Percentiles rank a stretch among this genome's conserved stretches.
phyloP scores from a whole-genome alignment of 805 yeast species.

The Myxozyma kluyveri region DNA sequence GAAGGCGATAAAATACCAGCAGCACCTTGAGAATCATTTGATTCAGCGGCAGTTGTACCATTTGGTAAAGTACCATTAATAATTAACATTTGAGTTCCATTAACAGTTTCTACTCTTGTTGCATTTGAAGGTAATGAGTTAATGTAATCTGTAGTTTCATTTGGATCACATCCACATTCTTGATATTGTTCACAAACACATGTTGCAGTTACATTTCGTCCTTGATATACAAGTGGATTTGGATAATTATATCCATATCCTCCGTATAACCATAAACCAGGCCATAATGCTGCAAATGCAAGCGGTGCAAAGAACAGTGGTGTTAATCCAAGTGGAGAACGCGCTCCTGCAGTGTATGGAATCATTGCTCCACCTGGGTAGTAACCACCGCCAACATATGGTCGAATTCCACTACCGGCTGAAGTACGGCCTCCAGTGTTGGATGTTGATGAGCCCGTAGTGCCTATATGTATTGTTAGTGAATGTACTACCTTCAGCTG shows the following conservation, averaged over 20 bases:
- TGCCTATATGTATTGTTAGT: too few species aligned
- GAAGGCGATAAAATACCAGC: too few species aligned
- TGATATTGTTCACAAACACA: conserved; percentile 17
- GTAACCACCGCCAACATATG: conserved; percentile 16
- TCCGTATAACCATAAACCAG: conserved; percentile 13
- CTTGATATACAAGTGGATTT: conserved; percentile 4
- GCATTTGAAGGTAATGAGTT: conserved; percentile 10
- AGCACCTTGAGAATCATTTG: neutral
- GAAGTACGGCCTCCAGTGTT: conserved; percentile 12
- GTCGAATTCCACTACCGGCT: conserved; percentile 10
- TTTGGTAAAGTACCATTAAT: conserved; percentile 22
- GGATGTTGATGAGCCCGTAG: too few species aligned
- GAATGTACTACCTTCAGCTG: too few species aligned
- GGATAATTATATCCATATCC: conserved; percentile 15
- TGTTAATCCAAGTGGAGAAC: conserved; percentile 5
- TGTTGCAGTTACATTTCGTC: conserved; percentile 10
- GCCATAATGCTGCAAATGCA: conserved; percentile 5
- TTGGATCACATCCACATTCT: conserved; percentile 20
- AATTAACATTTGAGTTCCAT: conserved; percentile 12
- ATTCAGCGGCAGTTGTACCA: conserved; percentile 21
- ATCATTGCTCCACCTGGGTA: conserved; percentile 17
- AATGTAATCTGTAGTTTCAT: conserved; percentile 11
- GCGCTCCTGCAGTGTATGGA: conserved; percentile 15
- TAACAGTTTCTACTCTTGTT: neutral
- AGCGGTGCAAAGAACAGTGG: conserved; percentile 8